phyloP scores from a whole-genome alignment of 176 grass and related monocot genomes.

The Cenchrus fungigraminus region DNA sequence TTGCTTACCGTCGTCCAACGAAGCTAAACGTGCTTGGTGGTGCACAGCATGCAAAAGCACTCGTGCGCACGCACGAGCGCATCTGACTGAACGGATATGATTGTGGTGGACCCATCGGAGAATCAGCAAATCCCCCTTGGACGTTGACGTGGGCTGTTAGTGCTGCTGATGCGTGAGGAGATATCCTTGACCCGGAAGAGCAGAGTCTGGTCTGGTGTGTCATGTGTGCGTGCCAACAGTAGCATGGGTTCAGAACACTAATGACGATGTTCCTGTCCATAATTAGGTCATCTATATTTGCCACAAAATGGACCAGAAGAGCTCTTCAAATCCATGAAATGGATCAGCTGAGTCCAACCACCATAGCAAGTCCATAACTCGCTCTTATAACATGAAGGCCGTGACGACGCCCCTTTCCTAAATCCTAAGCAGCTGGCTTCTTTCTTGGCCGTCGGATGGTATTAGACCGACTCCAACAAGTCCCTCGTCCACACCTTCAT shows the following conservation, averaged over 20 bases:
- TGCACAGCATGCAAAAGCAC: constrained; percentile 13
- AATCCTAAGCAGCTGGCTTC: no score
- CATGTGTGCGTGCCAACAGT: background rate
- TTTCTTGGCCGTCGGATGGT: no score
- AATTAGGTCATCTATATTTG: background rate
- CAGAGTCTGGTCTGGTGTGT: background rate
- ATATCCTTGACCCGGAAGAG: background rate
- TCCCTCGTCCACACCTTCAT: no score
- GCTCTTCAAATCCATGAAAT: background rate
- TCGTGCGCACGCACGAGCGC: constrained; percentile 22
- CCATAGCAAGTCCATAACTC: no score
- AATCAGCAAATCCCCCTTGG: background rate
- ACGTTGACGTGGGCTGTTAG: background rate
- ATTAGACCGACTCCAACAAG: no score
- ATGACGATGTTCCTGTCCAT: background rate
- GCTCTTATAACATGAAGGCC: no score
- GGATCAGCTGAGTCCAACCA: no score
- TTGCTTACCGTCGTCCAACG: background rate
- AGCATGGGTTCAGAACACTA: background rate
- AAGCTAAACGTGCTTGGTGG: background rate
- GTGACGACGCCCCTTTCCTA: no score
- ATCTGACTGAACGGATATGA: background rate
- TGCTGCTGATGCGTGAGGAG: background rate
- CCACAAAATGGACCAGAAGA: background rate
- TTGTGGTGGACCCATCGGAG: background rate